Evolutionary conservation across 768 basidiomycete genomes (phyloP).

Genomic region (Calocera cornea): DNA sequence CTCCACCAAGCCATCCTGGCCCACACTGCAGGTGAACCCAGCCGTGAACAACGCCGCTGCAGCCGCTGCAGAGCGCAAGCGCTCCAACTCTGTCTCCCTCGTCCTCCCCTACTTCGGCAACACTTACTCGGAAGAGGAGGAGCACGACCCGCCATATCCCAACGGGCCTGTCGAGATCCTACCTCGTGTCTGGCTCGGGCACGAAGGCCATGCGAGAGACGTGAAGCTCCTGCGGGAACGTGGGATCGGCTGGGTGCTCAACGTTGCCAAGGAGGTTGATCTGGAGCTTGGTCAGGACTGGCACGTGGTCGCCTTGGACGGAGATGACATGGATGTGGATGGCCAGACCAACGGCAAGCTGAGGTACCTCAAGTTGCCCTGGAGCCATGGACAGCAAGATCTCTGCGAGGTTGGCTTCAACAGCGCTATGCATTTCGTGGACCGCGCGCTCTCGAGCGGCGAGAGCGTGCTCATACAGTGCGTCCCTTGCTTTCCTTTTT

Average conservation of each 20-base stretch:
- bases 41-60: neutral
- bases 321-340: neutral
- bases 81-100: neutral
- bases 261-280: constrained; percentile 82
- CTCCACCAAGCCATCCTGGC: neutral
- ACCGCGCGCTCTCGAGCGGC: constrained; percentile 56
- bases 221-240: constrained; percentile 56
- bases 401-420: constrained; percentile 68
- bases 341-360: constrained; percentile 43
- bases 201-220: constrained; percentile 81
- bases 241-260: constrained; percentile 68
- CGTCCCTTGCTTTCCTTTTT: constrained; percentile 26
- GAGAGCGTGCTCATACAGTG: constrained; percentile 79
- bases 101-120: neutral
- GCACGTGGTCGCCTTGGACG: neutral
- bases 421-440: constrained; percentile 67
- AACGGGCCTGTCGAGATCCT: constrained; percentile 75
- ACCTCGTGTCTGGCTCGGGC: constrained; percentile 78
- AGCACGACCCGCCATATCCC: constrained; percentile 42
- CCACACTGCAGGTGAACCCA: neutral
- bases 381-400: constrained; percentile 91
- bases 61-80: neutral
- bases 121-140: neutral
- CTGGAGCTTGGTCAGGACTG: constrained; percentile 17
- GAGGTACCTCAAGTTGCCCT: constrained; percentile 78